Evolutionary conservation across 2,329 filamentous ascomycete genomes (phyloP), one percentile per base, ranked within the genome.

Genomic region (Diplocarpon rosae): DNA sequence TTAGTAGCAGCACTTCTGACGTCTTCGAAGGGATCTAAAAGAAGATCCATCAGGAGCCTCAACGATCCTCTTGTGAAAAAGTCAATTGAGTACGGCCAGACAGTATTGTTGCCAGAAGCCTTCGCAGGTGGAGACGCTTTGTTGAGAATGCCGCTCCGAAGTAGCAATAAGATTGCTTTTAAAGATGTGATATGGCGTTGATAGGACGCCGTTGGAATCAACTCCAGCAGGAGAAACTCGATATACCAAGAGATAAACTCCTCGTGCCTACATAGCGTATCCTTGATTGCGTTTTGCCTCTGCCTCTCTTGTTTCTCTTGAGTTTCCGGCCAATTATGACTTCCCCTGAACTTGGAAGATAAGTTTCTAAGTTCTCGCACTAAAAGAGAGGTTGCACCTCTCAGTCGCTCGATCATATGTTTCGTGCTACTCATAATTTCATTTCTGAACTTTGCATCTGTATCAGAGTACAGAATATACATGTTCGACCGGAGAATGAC

Each of bases 21-120:
- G 62, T 98, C 92, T 46, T 96, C 92, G 57, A 94, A 98, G 0
- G 90, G 86, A 56, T 98, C 85, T 59, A 94, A 70, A 7, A 94
- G 65, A 16, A 95, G 73, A 61, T 95, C 87, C 12, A 89, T 67
- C 6, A 96, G 67, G 4, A 80, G 69, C 38, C 83, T 71, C 10
- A 76, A 64, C 66, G 82, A 76, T 0, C 63, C 68, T 2, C 55
- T 52, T 37, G 75, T 71, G 11, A 59, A 59, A 13, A 65, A 62
- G 2, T 66, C 52, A 5, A 59, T 44, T 11, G 37, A 37, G 43
- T 48, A 56, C 24, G 50, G 60, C 57, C 58, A 62, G 6, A 46
- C 27, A 13, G 52, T 57, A 13, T 51, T 27, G 42, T 56, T 52
- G 9, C 45, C 49, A 17, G 42, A 38, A 10, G 31, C 27, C 12